Percentiles rank a stretch among this genome's conserved stretches.
Conservation (phyloP, 2,329 filamentous ascomycete genomes). For the Endoconidiophora laricicola region DNA sequence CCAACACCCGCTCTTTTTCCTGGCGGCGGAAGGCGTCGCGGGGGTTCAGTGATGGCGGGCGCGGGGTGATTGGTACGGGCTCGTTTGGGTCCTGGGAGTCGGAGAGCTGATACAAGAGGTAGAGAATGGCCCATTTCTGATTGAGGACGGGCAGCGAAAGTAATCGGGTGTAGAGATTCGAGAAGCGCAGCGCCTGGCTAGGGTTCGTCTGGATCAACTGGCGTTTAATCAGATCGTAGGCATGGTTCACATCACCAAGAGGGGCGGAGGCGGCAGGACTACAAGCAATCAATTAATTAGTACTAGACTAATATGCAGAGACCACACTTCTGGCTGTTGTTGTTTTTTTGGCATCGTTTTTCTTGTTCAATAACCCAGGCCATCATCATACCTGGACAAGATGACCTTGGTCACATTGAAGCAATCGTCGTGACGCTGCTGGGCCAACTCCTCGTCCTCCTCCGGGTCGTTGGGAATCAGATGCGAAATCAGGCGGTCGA, state of each 20-base stretch:
- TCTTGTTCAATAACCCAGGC: too few species aligned
- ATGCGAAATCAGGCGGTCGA: conserved; percentile 62
- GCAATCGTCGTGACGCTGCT: conserved; percentile 50
- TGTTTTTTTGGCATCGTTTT: too few species aligned
- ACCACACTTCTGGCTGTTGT: too few species aligned
- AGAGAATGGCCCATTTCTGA: conserved; percentile 94
- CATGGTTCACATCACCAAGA: conserved; percentile 65
- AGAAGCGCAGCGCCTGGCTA: conserved; percentile 67
- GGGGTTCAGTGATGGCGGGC: conserved; percentile 20
- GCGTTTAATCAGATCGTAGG: conserved; percentile 80
- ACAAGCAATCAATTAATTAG: background rate
- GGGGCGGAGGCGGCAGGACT: conserved; percentile 22
- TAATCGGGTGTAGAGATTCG: conserved; percentile 77
- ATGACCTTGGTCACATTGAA: conserved; percentile 35
- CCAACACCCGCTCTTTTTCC: conserved; percentile 22
- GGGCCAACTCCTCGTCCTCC: conserved; percentile 49
- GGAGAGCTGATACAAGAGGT: conserved; percentile 71
- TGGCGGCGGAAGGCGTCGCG: conserved; percentile 23
- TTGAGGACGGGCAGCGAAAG: conserved; percentile 81
- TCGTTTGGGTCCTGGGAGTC: conserved; percentile 45
- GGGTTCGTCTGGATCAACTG: conserved; percentile 66
- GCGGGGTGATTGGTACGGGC: conserved; percentile 29
- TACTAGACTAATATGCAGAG: background rate
- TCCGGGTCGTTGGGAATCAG: conserved; percentile 49
- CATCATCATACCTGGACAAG: conserved; percentile 30